Evolutionary conservation across 768 basidiomycete species (phyloP).

Genomic region (Mycena rebaudengoi): DNA sequence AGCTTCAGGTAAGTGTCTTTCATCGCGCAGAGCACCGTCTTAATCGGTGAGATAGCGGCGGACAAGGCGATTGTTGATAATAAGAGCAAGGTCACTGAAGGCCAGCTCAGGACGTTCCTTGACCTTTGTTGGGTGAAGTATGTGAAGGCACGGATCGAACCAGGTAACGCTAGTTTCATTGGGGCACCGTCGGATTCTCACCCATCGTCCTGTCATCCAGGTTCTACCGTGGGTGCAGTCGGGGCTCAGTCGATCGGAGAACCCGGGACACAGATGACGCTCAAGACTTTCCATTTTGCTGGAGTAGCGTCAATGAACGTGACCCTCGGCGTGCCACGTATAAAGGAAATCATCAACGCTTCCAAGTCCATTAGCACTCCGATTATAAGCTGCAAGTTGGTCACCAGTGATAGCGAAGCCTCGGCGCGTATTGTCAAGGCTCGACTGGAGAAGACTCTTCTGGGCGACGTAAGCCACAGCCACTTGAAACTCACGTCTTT

Average conservation of each 20-base stretch:
- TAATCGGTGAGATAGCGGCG: slow-evolving; percentile 62
- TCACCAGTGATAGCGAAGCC: slow-evolving; percentile 85
- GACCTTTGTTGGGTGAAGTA: slow-evolving; percentile 92
- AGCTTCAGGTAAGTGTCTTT: slow-evolving; percentile 64
- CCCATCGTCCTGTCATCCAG: slow-evolving; percentile 45
- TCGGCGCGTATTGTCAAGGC: slow-evolving; percentile 98
- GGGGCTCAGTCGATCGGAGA: slow-evolving; percentile 99
- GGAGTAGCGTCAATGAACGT: slow-evolving; percentile 99
- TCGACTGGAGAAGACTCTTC: slow-evolving; percentile 90
- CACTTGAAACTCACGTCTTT: too few relatives aligned
- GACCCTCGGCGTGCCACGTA: slow-evolving; percentile 98
- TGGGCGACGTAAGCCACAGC: slow-evolving; percentile 92
- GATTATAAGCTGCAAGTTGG: slow-evolving; percentile 96
- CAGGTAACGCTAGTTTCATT: slow-evolving; percentile 58
- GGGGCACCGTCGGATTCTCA: neutral
- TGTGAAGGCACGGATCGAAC: slow-evolving; percentile 95
- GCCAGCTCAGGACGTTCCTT: slow-evolving; percentile 82
- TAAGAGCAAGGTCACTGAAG: slow-evolving; percentile 85
- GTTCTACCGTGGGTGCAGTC: slow-evolving; percentile 97
- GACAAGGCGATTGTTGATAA: slow-evolving; percentile 87
- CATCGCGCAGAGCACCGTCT: too few relatives aligned
- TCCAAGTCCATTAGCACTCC: slow-evolving; percentile 98
- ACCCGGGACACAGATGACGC: slow-evolving; percentile 99
- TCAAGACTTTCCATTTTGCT: slow-evolving; percentile 99
- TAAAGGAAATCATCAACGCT: slow-evolving; percentile 99